A percentile compares a stretch with the other conserved stretches of the same genome.
Evolutionary conservation across 108 stramenopile species (phyloP).

Genomic region (Hondaea fermentalgiana): DNA sequence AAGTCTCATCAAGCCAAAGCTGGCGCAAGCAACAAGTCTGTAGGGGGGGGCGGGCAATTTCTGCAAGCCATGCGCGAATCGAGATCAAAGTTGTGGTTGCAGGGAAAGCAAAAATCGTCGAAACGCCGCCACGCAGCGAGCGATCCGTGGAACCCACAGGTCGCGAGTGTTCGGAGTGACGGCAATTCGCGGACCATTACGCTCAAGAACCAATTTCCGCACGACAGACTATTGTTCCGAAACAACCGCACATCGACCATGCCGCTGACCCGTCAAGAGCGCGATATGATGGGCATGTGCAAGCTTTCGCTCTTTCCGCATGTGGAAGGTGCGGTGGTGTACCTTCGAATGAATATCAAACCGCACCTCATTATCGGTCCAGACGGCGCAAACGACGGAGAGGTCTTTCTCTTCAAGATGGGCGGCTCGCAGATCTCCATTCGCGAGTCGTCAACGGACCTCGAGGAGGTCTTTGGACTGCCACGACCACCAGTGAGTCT

Average conservation of each 20-base stretch:
- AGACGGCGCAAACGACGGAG: not conserved
- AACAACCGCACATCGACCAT: not conserved
- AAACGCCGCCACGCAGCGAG: not conserved
- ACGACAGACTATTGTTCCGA: not conserved
- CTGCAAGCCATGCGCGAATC: not conserved
- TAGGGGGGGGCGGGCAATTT: not conserved
- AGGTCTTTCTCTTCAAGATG: not conserved
- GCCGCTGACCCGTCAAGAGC: not conserved
- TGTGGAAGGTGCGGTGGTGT: not conserved
- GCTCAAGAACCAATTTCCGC: not conserved
- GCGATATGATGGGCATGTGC: not conserved
- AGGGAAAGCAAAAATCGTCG: not conserved
- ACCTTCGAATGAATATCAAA: not conserved
- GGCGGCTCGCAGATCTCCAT: constrained; percentile 12
- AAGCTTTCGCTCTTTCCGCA: not conserved
- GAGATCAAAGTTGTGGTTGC: not conserved
- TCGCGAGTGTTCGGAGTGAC: not conserved
- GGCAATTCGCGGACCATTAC: not conserved
- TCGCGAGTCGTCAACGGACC: not conserved
- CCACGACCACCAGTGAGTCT: not conserved
- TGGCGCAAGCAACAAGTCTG: no score
- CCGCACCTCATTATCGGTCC: not conserved
- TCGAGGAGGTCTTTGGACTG: not conserved
- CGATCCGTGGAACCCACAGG: not conserved
- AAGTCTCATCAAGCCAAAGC: no score